Base-by-base conservation (phyloP, 192 early-diverging fungal species). In the Obelidium mucronatum region DNA sequence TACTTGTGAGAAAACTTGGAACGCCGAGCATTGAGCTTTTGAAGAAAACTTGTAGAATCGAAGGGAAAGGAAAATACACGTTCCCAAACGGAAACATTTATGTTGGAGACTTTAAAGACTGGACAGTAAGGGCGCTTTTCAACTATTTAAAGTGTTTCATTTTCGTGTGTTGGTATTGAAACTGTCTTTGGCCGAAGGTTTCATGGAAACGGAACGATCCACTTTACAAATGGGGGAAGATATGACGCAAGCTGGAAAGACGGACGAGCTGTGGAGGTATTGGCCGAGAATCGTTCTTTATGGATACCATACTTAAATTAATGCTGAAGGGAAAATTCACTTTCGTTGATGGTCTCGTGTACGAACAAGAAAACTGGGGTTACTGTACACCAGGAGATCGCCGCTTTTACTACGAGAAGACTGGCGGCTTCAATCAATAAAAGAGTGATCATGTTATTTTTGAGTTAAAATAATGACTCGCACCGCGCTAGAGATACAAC, bases 41-140 rank as follows among this genome's bases (percentile, higher is more conserved):
- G n/a, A n/a, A n/a, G n/a, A n/a, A n/a, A n/a, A 74, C 42, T 58
- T 76, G 37, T 37, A 89, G 87, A 42, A 82, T 88, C 48, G 88
- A 88, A 74, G 88, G 88, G 2, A 28, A 77, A 6, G 88, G 88
- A 26, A 86, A 77, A 63, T 89, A 83, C 74, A 83, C 79, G 2
- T 89, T 87, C 65, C 79, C 84, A 31, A 80, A 87, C 58, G 86
- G 86, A 40, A 88, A 84, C 55, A 73, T 89, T 6, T 89, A 89
- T 64, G 62, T 85, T n/a, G 88, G 88, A 22, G 69, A 79, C 31
- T 85, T 89, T 66, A 89, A 89, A 59, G 88, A 89, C 67, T n/a
- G 86, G 88, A 2, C 79, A 85, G 85, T 89, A 65, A 28, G 13
- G 48, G 22, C 37, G 59, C 24, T 71, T 31, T 30, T 6, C 6